Evolutionary conservation across 1,139 yeast genomes (phyloP).

Genomic region (Saccharomycopsis hybrid): DNA sequence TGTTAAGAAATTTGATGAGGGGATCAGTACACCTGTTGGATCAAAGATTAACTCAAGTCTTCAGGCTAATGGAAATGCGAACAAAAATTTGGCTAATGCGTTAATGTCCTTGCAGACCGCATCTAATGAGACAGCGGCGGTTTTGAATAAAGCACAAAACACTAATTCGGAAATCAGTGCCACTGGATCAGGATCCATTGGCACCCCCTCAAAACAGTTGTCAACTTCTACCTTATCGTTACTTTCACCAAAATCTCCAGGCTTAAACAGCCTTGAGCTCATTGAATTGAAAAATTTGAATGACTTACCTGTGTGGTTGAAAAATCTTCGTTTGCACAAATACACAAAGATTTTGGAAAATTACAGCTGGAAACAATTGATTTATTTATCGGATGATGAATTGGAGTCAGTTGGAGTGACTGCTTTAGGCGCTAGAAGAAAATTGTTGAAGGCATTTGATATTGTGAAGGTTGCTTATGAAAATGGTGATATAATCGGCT

Average conservation of each 20-base stretch:
- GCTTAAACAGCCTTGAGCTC: conserved; percentile 54
- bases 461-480: conserved; percentile 53
- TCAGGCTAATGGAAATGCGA: conserved; percentile 20
- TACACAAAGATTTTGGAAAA: conserved; percentile 80
- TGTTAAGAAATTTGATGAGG: no score
- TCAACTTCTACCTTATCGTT: not conserved
- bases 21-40: not conserved
- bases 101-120: conserved; percentile 15
- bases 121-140: conserved; percentile 4
- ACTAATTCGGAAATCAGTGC: no score
- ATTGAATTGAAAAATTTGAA: conserved; percentile 57
- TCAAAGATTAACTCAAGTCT: conserved; percentile 20
- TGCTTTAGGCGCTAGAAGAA: conserved; percentile 93
- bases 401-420: conserved; percentile 77
- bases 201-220: conserved; percentile 19
- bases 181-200: conserved; percentile 8
- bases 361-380: conserved; percentile 71
- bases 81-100: conserved; percentile 15
- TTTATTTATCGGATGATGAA: conserved; percentile 60
- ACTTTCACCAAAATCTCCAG: conserved; percentile 35
- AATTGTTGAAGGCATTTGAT: conserved; percentile 84
- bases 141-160: conserved; percentile 6
- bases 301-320: conserved; percentile 90
- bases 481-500: conserved; percentile 25
- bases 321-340: conserved; percentile 83